Evolutionary conservation across 192 early-diverging fungal species (phyloP).

Genomic region (Coemansia aciculifera): DNA sequence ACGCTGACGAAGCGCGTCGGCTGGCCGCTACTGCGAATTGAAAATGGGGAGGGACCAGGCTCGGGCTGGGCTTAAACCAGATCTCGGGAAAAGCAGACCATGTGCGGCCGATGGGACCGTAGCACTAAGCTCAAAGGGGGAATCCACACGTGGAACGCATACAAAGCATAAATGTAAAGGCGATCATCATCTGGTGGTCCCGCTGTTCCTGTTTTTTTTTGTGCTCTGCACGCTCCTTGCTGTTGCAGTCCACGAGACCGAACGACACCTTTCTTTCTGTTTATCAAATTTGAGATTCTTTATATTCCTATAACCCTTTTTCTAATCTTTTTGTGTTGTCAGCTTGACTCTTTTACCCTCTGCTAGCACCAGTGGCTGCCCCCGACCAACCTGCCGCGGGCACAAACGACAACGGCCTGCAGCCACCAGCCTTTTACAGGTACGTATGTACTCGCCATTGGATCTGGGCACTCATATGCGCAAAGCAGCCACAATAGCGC

Average conservation of each 20-base stretch:
- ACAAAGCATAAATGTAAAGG: neutral
- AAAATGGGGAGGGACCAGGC: neutral
- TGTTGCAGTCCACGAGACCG: neutral
- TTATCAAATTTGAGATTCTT: neutral
- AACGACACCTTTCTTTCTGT: neutral
- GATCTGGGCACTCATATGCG: neutral
- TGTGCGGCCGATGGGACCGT: neutral
- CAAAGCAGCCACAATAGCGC: neutral
- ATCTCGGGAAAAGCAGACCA: conserved; percentile 2
- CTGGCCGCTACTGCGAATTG: neutral
- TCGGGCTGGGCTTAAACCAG: neutral
- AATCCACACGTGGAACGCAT: conserved; percentile 1
- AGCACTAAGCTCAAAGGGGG: neutral
- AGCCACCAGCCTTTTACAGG: neutral
- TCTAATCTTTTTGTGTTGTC: neutral
- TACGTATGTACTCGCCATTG: neutral
- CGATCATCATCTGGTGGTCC: neutral
- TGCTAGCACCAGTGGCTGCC: neutral
- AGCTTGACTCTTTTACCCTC: neutral
- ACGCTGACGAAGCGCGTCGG: neutral
- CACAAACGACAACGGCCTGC: neutral
- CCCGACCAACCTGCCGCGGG: neutral
- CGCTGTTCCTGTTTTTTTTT: conserved; percentile 9
- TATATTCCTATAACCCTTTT: neutral
- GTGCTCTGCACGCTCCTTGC: neutral